Conservation (phyloP, 345 rosid genomes). For the Brassica incana region DNA sequence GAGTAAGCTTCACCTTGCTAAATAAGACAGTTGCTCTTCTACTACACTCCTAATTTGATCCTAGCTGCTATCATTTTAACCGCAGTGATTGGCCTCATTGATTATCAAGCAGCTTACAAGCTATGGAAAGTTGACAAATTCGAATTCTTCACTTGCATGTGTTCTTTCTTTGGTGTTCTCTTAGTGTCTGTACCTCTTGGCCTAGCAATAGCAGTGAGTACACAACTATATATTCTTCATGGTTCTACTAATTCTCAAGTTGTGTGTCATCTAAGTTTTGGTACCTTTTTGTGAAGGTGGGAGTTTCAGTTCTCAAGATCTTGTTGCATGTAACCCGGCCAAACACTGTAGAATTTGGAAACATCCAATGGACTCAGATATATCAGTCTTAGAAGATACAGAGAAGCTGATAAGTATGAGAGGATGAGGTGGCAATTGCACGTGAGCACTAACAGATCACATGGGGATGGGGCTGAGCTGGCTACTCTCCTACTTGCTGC, state of each 20-base stretch:
- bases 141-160: constrained; percentile 80
- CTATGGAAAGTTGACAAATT: constrained; percentile 95
- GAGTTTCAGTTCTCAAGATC: constrained; percentile 82
- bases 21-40: constrained; percentile 42
- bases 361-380: constrained; percentile 72
- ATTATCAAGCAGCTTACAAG: constrained; percentile 61
- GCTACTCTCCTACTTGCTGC: too few relatives aligned
- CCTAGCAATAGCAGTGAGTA: constrained; percentile 80
- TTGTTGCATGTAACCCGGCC: constrained; percentile 87
- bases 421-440: too few relatives aligned
- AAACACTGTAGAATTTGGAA: constrained; percentile 71
- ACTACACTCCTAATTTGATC: constrained; percentile 88
- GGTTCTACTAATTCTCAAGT: background rate
- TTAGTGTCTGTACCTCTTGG: constrained; percentile 91
- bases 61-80: constrained; percentile 86
- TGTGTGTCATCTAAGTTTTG: constrained; percentile 56
- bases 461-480: too few relatives aligned
- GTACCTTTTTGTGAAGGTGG: constrained; percentile 67
- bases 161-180: constrained; percentile 91
- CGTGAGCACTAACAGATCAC: too few relatives aligned
- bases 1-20: too few relatives aligned
- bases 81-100: constrained; percentile 89
- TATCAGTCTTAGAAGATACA: constrained; percentile 71
- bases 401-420: constrained; percentile 44
- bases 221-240: background rate